phyloP scores from a whole-genome alignment of 352 stramenopile species.

The Pythium guiyangense region DNA sequence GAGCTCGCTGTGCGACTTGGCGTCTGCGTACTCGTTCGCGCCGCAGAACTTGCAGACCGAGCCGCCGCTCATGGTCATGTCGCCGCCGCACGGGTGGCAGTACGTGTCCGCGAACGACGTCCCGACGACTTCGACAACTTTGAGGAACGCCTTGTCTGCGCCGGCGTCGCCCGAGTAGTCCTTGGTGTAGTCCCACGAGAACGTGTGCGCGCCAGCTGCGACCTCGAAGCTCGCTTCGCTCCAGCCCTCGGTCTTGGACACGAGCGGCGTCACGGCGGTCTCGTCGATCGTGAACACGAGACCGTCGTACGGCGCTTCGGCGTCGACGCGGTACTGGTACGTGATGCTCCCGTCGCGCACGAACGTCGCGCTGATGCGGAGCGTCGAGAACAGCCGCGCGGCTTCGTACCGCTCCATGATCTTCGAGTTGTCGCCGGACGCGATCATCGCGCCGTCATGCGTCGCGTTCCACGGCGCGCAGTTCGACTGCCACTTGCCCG shows the following conservation, averaged over 20 bases:
- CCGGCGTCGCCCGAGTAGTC: conserved; percentile 67
- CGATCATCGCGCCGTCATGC: conserved; percentile 47
- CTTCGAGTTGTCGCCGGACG: conserved; percentile 63
- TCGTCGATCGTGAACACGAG: conserved; percentile 75
- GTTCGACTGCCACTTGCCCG: conserved; percentile 69
- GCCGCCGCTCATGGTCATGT: conserved; percentile 73
- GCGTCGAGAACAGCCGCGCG: conserved; percentile 63
- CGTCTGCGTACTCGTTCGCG: conserved; percentile 69
- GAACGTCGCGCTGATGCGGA: conserved; percentile 72
- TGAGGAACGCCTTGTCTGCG: conserved; percentile 63
- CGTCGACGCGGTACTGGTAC: conserved; percentile 75
- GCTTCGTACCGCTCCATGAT: conserved; percentile 65
- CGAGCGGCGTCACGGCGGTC: conserved; percentile 35
- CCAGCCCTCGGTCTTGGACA: conserved; percentile 72
- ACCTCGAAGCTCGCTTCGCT: conserved; percentile 57
- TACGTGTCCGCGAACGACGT: conserved; percentile 69
- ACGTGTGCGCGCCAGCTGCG: conserved; percentile 52
- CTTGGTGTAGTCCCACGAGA: conserved; percentile 82
- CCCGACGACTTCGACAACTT: conserved; percentile 80
- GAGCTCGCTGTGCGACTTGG: conserved; percentile 64
- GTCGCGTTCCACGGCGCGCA: conserved; percentile 69
- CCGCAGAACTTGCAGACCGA: conserved; percentile 78
- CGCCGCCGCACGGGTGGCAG: conserved; percentile 68
- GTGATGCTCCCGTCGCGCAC: conserved; percentile 68
- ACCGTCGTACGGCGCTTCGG: conserved; percentile 69